Evolutionary conservation across 441 rosid genomes (phyloP), one percentile per base, ranked within the genome.

Genomic region (Erodium trifolium): DNA sequence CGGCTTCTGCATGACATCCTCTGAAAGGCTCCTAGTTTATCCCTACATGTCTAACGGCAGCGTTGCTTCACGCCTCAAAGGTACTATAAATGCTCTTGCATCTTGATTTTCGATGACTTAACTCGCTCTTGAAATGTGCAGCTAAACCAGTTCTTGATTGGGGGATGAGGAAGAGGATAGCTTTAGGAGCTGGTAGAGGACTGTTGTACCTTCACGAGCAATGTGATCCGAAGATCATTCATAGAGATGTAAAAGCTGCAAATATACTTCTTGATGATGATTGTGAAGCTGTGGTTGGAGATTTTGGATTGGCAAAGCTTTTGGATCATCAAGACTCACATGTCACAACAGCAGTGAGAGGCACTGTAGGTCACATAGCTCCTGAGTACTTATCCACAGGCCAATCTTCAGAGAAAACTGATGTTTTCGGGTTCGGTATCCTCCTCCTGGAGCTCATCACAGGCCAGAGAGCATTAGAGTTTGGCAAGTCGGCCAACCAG

Each of bases 11-110:
- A 86, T 91, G 78, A 86, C 98, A 19, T 79, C 88, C 53, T 72
- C 88, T 11, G 98, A 93, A 76, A 87, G 88, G 82, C 89, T 93
- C 69, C 90, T 93, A 43, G 93, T 93, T 69, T 93, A 93, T 55
- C 96, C 97, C 3, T 89, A 84, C 78, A 93, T 93, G 98, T 88
- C 97, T 11, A 91, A 93, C 72, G 96, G 97, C 73, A 93, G 98
- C 35, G 97, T 93, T 4, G 98, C 97, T 59, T 86, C 88, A 17
- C 93, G 96, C 76, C 91, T 93, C 72, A 91, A 88, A 84, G 95
- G 97, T 91, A 80, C 70, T 27, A 51, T 49, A n/a, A 10, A 12
- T 9, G 27, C 0, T 14, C 23, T 65, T 14, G 14, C 16, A n/a
- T 29, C 19, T 31, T 31, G 19, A 19, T 23, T 62, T 55, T 55